Percentiles rank a stretch among this genome's conserved stretches.
These are phyloP conservation scores for Xanthoceras sorbifolium DNA, from an alignment of 345 rosid genomes.

Conservation along the genomic window DNA sequence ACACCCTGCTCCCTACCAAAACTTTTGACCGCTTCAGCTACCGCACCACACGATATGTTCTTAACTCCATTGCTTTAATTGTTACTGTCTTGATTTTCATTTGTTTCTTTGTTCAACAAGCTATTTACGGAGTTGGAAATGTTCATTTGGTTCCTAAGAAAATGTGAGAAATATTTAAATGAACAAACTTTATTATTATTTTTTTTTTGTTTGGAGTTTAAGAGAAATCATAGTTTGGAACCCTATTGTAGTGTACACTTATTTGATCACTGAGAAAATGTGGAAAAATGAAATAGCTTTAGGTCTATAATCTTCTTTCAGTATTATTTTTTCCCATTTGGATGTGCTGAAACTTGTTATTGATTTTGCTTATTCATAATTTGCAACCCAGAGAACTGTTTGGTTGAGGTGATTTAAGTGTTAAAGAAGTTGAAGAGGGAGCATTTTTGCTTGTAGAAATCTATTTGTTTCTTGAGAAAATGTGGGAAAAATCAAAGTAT, in stretches of 20 bases:
- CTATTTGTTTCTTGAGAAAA: background rate
- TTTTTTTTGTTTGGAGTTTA: background rate
- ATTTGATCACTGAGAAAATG: constrained; percentile 27
- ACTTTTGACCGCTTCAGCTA: too few relatives aligned
- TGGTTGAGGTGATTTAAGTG: background rate
- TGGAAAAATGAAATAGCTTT: background rate
- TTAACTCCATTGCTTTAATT: constrained; percentile 84
- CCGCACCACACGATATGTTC: too few relatives aligned
- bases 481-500: background rate
- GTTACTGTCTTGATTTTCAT: constrained; percentile 72
- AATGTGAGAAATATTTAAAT: background rate
- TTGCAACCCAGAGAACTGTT: background rate
- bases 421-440: background rate
- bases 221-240: background rate
- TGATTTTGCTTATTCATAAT: background rate
- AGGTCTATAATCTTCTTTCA: too few relatives aligned
- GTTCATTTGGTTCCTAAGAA: constrained; percentile 28
- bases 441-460: background rate
- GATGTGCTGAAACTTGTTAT: too few relatives aligned
- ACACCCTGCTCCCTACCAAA: too few relatives aligned
- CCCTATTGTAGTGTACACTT: background rate
- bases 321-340: too few relatives aligned
- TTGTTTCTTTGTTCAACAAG: constrained; percentile 70
- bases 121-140: constrained; percentile 88
- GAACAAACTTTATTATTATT: background rate